A percentile compares a stretch with the other conserved stretches of the same genome.
phyloP scores from a whole-genome alignment of 345 rosid genomes.

The thale cress (Arabidopsis thaliana) region DNA sequence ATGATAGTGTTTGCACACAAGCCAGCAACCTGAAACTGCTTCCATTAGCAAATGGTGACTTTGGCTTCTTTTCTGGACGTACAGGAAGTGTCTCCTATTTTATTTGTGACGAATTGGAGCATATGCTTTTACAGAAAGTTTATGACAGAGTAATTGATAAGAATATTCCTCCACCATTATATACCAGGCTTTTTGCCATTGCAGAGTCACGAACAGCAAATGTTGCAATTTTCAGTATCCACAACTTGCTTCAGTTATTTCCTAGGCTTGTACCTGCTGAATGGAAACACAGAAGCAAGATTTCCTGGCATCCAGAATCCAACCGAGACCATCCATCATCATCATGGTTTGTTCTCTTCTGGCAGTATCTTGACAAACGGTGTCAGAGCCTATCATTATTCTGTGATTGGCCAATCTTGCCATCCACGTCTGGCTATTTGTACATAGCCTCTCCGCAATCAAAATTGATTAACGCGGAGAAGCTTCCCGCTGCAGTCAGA shows the following conservation, averaged over 20 bases:
- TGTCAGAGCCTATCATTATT: conserved; percentile 71
- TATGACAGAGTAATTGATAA: conserved; percentile 73
- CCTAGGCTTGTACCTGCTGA: conserved; percentile 83
- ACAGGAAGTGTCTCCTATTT: conserved; percentile 62
- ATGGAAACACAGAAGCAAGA: conserved; percentile 73
- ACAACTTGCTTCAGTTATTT: conserved; percentile 64
- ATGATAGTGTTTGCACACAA: conserved; percentile 68
- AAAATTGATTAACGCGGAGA: conserved; percentile 67
- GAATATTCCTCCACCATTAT: conserved; percentile 60
- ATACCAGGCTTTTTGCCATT: conserved; percentile 70
- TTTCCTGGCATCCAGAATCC: conserved; percentile 72
- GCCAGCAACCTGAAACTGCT: conserved; percentile 66
- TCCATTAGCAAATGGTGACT: conserved; percentile 87
- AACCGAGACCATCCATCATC: conserved; percentile 67
- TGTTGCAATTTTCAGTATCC: conserved; percentile 58
- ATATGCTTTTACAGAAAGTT: conserved; percentile 66
- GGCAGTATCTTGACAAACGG: conserved; percentile 71
- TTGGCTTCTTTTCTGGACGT: conserved; percentile 66
- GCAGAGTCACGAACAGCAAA: conserved; percentile 71
- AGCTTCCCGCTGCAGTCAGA: conserved; percentile 65
- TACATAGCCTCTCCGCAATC: conserved; percentile 74
- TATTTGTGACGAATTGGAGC: conserved; percentile 78
- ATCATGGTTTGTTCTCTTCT: conserved; percentile 85
- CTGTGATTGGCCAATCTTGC: conserved; percentile 94
- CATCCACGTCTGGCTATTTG: conserved; percentile 77